These are phyloP conservation scores for Jimgerdemannia flammicorona DNA, from an alignment of 192 early-diverging fungal species.

Conservation along the genomic window DNA sequence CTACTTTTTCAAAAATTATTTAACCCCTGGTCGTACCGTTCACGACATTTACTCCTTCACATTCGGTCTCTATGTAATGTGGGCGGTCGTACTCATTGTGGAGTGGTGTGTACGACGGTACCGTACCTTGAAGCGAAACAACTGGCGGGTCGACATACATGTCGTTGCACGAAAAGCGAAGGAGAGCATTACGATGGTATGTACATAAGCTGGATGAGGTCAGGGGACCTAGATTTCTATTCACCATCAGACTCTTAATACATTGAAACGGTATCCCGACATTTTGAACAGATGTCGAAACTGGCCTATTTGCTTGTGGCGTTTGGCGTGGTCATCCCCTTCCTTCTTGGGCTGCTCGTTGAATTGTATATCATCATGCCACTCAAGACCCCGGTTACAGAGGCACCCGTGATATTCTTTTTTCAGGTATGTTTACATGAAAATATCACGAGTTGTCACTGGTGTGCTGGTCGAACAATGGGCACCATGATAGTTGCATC, in stretches of 20 bases:
- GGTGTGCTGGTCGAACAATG: background rate
- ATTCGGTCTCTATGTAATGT: constrained; percentile 61
- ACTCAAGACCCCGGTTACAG: constrained; percentile 29
- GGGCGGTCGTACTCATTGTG: constrained; percentile 14
- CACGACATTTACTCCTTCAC: constrained; percentile 80
- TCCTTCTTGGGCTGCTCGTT: constrained; percentile 61
- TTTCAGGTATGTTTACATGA: constrained; percentile 28
- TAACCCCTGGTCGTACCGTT: constrained; percentile 47
- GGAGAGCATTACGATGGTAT: constrained; percentile 13
- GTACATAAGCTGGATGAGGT: constrained; percentile 9
- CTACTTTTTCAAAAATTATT: constrained; percentile 33
- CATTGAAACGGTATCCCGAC: background rate
- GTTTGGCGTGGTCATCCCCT: constrained; percentile 67
- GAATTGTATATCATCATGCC: constrained; percentile 73
- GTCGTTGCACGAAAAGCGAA: constrained; percentile 9
- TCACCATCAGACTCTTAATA: no score
- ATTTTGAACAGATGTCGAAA: constrained; percentile 26
- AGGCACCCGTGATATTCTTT: constrained; percentile 17
- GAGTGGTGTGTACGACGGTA: constrained; percentile 29
- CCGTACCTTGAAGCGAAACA: constrained; percentile 5
- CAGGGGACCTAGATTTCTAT: no score
- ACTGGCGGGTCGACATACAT: constrained; percentile 6
- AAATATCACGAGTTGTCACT: background rate
- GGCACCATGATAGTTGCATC: background rate
- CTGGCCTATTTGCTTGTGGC: constrained; percentile 42